Base-by-base conservation (phyloP, 2,329 filamentous ascomycete genomes). In the Leptographium lundbergii region DNA sequence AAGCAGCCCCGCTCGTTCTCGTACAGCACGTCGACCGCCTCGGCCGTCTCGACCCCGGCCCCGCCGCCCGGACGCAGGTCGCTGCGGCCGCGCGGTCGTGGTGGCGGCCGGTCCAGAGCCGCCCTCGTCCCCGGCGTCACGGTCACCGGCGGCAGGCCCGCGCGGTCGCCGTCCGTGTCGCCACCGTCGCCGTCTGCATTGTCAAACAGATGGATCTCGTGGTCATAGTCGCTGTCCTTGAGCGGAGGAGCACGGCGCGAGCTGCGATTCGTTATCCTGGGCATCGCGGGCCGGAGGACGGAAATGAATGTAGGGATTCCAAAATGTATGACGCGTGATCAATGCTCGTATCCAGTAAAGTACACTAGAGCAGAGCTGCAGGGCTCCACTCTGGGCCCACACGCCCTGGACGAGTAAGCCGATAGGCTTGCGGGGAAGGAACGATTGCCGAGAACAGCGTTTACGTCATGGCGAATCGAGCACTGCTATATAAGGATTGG, bases 1-100 rank as follows among this genome's bases (percentile, higher is more conserved):
- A 96, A 95, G 47, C 84, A 85, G 13, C 94, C 94, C 60, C 94
- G 82, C 73, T 99, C 89, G 68, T 99, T 99, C 71, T 99, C 94
- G 71, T 95, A 97, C 0, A 99, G 77, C 6, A 97, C 81, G 63
- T 99, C 94, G 61, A 97, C 84, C 32, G 81, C 85, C 47, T 57
- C 56, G 19, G 29, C 32, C 13, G 25, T 32, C 42, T n/a, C 42
- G 17, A n/a, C 42, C 19, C 42, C 19, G 17, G 17, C 4, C 3
- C 7, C 42, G 17, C 1, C 39, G 3, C 2, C 39, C 6, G 14
- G 19, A 4, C 19, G 42, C 19, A n/a, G 17, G 9, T 34, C 32
- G 32, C 32, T 34, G 32, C 32, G 32, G 6, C 32, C 32, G 10
- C 32, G 32, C 32, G 32, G 32, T 10, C 6, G 10, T 11, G 32